Base-by-base conservation (phyloP, 192 early-diverging fungal genomes). In the Bifiguratus adelaidae region DNA sequence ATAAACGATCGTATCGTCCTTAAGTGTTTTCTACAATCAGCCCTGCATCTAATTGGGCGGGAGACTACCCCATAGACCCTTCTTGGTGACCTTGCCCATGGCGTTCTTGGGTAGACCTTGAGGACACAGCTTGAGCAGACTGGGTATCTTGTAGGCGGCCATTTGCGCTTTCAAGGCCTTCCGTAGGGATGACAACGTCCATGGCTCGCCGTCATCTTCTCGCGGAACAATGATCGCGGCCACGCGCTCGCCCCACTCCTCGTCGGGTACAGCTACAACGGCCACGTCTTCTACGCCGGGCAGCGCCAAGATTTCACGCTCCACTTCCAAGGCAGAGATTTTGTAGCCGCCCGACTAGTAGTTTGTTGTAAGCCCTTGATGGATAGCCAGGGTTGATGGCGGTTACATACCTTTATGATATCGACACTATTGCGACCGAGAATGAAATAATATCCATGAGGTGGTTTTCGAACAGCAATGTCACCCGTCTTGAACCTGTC, bases 71-170 rank as follows among this genome's bases (percentile, higher is more conserved):
- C n/a, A n/a, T n/a, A n/a, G n/a, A n/a, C n/a, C 76, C 59, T 87
- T 89, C 57, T 93, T 93, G 56, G 80, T 83, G 8, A 91, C 76
- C 67, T 93, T 93, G 20, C 88, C 86, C 87, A 93, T 89, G 4
- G 80, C 77, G 48, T 93, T 93, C 24, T 82, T 69, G 5, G 88
- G 91, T 50, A 93, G 53, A 20, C 59, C 54, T 27, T 80, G 70
- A 27, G 65, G 50, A 2, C 74, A 56, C 2, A 65, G 32, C 22
- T 56, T 50, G 16, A 80, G 40, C 44, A 57, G 24, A 32, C 61
- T 76, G 7, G 91, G 91, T 1, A 85, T 46, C 58, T 93, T 90
- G 66, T 90, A 91, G 32, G 56, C 58, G 2, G 91, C 87, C 51
- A 93, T 53, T 30, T 66, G 63, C 19, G 58, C 44, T 55, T 81